Evolutionary conservation across 148 eudicot genomes (phyloP).

Genomic region (Suaeda aralocaspica): DNA sequence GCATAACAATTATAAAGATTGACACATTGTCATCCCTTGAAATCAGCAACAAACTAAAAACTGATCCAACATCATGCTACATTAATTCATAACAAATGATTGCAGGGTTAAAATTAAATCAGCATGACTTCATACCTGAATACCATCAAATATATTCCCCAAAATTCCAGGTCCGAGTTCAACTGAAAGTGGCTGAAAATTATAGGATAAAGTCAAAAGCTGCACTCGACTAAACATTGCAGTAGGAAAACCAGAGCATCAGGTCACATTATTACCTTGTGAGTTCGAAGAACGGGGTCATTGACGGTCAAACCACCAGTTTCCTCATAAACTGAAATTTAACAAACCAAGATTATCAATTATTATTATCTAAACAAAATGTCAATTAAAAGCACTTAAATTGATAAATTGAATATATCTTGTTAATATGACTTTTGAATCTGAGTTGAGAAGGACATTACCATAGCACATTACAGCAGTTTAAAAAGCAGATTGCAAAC

Average conservation of each 20-base stretch:
- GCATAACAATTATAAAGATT: conserved; percentile 18
- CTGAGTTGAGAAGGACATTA: too few relatives aligned
- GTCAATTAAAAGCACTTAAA: too few relatives aligned
- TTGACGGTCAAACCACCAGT: conserved; percentile 95
- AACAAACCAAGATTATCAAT: conserved; percentile 8
- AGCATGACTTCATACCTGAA: conserved; percentile 57
- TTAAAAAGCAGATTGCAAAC: neutral
- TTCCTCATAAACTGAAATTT: conserved; percentile 81
- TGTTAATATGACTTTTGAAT: too few relatives aligned
- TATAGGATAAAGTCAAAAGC: conserved; percentile 17
- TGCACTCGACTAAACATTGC: neutral
- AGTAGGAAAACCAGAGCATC: neutral
- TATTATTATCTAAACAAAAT: neutral
- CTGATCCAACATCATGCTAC: neutral
- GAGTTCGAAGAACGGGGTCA: conserved; percentile 97
- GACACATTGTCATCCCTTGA: neutral
- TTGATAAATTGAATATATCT: too few relatives aligned
- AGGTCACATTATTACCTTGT: conserved; percentile 51
- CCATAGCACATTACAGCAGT: neutral
- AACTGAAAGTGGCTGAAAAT: conserved; percentile 79
- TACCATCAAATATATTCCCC: conserved; percentile 98
- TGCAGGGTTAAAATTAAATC: neutral
- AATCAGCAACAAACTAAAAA: neutral
- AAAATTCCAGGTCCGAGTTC: conserved; percentile 96
- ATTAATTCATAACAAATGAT: too few relatives aligned